Evolutionary conservation across 2,329 filamentous ascomycete species (phyloP).

Genomic region (Talaromyces sp.): DNA sequence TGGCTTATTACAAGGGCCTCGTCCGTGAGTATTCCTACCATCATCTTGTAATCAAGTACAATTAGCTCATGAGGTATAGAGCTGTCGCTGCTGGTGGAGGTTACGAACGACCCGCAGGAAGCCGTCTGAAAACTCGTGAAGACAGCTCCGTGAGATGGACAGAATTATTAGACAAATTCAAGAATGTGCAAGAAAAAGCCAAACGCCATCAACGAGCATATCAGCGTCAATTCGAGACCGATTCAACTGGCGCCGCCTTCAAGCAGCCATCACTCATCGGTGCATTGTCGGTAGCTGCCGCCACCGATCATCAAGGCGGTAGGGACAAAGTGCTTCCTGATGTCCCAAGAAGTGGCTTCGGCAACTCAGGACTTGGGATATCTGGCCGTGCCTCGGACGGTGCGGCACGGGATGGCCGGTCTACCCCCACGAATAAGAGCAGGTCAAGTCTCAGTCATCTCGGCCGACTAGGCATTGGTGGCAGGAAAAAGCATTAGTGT

Average conservation of each 20-base stretch:
- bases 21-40: slow-evolving; percentile 60
- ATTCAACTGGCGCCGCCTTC: slow-evolving; percentile 49
- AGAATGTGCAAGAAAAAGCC: slow-evolving; percentile 80
- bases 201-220: slow-evolving; percentile 62
- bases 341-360: slow-evolving; percentile 27
- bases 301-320: slow-evolving; percentile 23
- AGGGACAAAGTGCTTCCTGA: slow-evolving; percentile 37
- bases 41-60: background rate
- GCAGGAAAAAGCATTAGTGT: slow-evolving; percentile 51
- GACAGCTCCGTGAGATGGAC: slow-evolving; percentile 85
- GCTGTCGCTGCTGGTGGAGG: slow-evolving; percentile 35
- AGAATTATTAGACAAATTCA: slow-evolving; percentile 92
- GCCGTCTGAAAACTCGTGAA: slow-evolving; percentile 74
- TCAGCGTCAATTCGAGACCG: slow-evolving; percentile 46
- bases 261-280: slow-evolving; percentile 29
- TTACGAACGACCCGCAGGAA: slow-evolving; percentile 64
- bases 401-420: slow-evolving; percentile 22
- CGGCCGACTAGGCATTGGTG: slow-evolving; percentile 66
- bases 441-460: slow-evolving; percentile 65
- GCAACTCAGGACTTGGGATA: slow-evolving; percentile 27
- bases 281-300: slow-evolving; percentile 31
- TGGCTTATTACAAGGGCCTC: slow-evolving; percentile 80
- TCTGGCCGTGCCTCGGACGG: slow-evolving; percentile 48
- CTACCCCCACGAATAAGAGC: slow-evolving; percentile 50
- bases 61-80: slow-evolving; percentile 11